Evolutionary conservation across 768 basidiomycete genomes (phyloP), one percentile per base, ranked within the genome.

Genomic region (Cantharellus cinnabarinus): DNA sequence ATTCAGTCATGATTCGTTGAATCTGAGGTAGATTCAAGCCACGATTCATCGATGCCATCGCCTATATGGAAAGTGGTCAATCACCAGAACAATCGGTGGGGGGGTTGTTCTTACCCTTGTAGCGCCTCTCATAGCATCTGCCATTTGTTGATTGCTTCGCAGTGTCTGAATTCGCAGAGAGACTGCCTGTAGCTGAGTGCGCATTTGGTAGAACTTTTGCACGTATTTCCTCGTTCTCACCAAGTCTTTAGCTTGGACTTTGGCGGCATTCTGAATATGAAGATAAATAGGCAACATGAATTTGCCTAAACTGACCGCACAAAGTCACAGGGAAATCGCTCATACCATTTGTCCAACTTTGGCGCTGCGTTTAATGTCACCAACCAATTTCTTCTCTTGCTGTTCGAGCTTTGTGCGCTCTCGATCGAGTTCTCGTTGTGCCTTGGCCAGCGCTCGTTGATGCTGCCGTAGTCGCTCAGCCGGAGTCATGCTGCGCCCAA

Each of bases 201-300:
- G 80, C 94, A 99, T 98, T 68, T 93, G 89, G 68, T 95, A 88
- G 75, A 99, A 99, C 70, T 97, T 98, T 72, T 97, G 90, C 35
- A 91, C 76, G 68, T 99, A 98, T 66, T 87, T 80, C 55, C 95
- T 78, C 5, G 94, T 98, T 63, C 95, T 81, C 63, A 98, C 90
- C 59, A 99, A 83, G 68, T 99, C 95, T 70, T 95, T 98, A 35
- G 95, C 95, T 85, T 97, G 95, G 63, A 98, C 86, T 77, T 98
- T 98, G 75, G 93, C 97, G 29, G 94, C 90, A 68, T 89, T 90
- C 94, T 98, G 70, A 29, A 20, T 29, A 15, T 4, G n/a, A 5
- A 14, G 15, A 7, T 10, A 10, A 54, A 54, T 54, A 1, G 38
- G 35, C 38, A 37, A 37, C 38, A 54, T 29, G 20, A 29, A 29